Evolutionary conservation across 192 early-diverging fungal genomes (phyloP).

Genomic region (Martensiomyces pterosporus): DNA sequence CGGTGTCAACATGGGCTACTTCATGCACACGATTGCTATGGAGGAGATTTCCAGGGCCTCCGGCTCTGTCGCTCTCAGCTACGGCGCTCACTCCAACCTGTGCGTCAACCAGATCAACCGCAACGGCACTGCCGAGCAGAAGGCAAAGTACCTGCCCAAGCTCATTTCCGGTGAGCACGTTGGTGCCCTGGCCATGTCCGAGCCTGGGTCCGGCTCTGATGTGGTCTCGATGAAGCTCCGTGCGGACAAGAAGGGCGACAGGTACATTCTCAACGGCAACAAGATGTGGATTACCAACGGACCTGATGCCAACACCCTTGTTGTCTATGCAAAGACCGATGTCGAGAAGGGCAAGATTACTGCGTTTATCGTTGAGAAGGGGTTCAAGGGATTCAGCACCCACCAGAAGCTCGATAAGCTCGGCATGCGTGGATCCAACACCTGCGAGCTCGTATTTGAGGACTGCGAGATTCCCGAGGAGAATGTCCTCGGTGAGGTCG

Average conservation of each 20-base stretch:
- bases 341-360: slow-evolving; percentile 80
- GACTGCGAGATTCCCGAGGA: slow-evolving; percentile 85
- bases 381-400: slow-evolving; percentile 78
- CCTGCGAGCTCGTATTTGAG: slow-evolving; percentile 92
- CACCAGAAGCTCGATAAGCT: slow-evolving; percentile 91
- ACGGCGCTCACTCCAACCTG: slow-evolving; percentile 96
- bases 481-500: slow-evolving; percentile 81
- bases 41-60: slow-evolving; percentile 89
- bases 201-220: slow-evolving; percentile 84
- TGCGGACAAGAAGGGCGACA: slow-evolving; percentile 80
- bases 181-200: slow-evolving; percentile 94
- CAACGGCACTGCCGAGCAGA: slow-evolving; percentile 83
- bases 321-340: slow-evolving; percentile 92
- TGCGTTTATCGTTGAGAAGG: slow-evolving; percentile 90
- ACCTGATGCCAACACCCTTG: slow-evolving; percentile 82
- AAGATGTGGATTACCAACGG: slow-evolving; percentile 99
- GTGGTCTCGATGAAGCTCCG: slow-evolving; percentile 86
- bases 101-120: slow-evolving; percentile 95
- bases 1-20: slow-evolving; percentile 84
- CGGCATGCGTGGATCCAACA: slow-evolving; percentile 95
- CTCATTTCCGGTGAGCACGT: slow-evolving; percentile 84
- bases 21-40: slow-evolving; percentile 88
- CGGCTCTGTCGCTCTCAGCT: slow-evolving; percentile 85
- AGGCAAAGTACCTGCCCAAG: slow-evolving; percentile 84
- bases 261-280: slow-evolving; percentile 81